Evolutionary conservation across 75 land plant genomes (phyloP).

Genomic region (Isoetes taiwanensis): DNA sequence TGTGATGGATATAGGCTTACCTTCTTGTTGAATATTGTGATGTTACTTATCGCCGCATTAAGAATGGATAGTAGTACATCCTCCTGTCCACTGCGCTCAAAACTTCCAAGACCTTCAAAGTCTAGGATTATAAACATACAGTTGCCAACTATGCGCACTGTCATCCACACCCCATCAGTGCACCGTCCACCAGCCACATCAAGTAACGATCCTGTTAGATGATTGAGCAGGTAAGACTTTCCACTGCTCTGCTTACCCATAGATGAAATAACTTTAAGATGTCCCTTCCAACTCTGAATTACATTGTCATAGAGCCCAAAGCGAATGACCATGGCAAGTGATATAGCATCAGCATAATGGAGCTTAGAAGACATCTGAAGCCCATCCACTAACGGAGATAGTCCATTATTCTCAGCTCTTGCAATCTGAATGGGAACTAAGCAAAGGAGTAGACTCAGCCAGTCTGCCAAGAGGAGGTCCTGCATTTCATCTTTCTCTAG

Average conservation of each 20-base stretch:
- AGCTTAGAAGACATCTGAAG: conserved; percentile 19
- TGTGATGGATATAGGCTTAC: neutral
- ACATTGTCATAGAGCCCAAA: conserved; percentile 26
- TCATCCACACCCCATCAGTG: conserved; percentile 36
- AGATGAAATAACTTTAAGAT: conserved; percentile 24
- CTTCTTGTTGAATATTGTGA: conserved; percentile 33
- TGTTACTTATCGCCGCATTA: conserved; percentile 27
- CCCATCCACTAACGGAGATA: conserved; percentile 22
- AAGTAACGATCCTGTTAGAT: conserved; percentile 20
- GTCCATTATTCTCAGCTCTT: conserved; percentile 22
- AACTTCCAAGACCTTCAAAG: conserved; percentile 27
- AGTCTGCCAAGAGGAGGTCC: conserved; percentile 9
- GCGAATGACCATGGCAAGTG: conserved; percentile 14
- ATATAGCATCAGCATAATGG: conserved; percentile 16
- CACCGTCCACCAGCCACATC: conserved; percentile 36
- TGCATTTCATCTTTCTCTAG: neutral
- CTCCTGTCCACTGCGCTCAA: conserved; percentile 29
- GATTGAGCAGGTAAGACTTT: conserved; percentile 24
- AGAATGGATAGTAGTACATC: conserved; percentile 22
- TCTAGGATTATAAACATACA: conserved; percentile 24
- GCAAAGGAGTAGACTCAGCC: conserved; percentile 17
- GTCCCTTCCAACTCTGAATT: conserved; percentile 15
- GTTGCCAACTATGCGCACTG: conserved; percentile 4
- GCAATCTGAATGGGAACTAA: conserved; percentile 31
- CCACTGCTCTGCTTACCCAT: conserved; percentile 39